A percentile compares a stretch with the other conserved stretches of the same genome.
phyloP scores from a whole-genome alignment of 139 green algal species.

The Eudorina sp. region DNA sequence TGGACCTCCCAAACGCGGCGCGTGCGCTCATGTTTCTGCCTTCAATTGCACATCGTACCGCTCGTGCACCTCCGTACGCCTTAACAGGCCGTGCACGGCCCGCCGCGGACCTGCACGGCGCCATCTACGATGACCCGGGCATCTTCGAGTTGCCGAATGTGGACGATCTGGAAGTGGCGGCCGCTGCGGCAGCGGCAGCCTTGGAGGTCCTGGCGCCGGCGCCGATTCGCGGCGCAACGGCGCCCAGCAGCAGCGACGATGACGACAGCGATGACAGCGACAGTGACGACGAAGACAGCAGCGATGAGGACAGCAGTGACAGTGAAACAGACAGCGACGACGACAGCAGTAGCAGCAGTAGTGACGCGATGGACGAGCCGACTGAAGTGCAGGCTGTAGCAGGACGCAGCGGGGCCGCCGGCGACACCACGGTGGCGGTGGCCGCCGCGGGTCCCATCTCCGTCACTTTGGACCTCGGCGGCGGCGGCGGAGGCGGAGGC shows the following conservation, averaged over 20 bases:
- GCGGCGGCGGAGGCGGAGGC: not conserved
- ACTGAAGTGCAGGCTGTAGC: not conserved
- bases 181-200: conserved; percentile 71
- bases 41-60: too few species aligned
- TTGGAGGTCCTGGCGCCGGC: conserved; percentile 66
- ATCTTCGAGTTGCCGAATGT: conserved; percentile 69
- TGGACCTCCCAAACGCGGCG: too few species aligned
- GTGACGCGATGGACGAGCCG: not conserved
- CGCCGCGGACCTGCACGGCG: not conserved
- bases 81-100: too few species aligned
- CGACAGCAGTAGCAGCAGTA: not conserved
- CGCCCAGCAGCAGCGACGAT: conserved; percentile 24
- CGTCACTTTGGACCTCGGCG: not conserved
- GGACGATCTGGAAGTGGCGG: conserved; percentile 79
- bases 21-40: too few species aligned
- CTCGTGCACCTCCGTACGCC: too few species aligned
- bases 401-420: too few species aligned
- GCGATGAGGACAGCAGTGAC: conserved; percentile 23
- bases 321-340: conserved; percentile 16
- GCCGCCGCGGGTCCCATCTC: not conserved
- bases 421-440: not conserved
- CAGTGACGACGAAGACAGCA: conserved; percentile 47
- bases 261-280: conserved; percentile 23
- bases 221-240: not conserved
- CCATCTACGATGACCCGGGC: conserved; percentile 27